Conservation (phyloP, 495 filamentous ascomycete genomes). For the Xylaria nigripes region DNA sequence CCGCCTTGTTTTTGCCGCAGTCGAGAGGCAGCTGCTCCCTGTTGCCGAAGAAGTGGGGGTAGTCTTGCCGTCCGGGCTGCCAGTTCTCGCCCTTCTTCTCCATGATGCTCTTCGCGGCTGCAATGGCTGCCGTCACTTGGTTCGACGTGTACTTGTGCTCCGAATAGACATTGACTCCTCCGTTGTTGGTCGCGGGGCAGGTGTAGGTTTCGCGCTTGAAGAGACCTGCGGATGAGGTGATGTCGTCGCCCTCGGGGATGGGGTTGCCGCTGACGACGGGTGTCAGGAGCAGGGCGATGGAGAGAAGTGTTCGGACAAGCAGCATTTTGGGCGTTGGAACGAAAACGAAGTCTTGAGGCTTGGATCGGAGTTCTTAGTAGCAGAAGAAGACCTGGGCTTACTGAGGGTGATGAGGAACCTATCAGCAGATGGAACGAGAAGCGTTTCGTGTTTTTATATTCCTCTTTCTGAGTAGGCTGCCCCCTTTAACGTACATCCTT, state of each 20-base stretch:
- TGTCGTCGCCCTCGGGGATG: neutral
- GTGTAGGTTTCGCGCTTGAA: neutral
- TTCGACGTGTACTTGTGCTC: conserved; percentile 1
- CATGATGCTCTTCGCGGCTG: neutral
- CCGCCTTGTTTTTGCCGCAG: conserved; percentile 8
- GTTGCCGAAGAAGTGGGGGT: conserved; percentile 9
- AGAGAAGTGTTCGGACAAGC: conserved; percentile 2
- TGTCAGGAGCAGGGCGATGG: conserved; percentile 2
- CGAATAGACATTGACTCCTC: neutral
- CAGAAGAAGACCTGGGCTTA: neutral
- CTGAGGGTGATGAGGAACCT: neutral
- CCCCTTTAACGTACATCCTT: too few species aligned
- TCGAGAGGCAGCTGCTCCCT: conserved; percentile 5
- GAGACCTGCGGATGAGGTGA: neutral
- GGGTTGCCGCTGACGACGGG: conserved; percentile 2
- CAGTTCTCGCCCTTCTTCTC: neutral
- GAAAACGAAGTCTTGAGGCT: neutral
- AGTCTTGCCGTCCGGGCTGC: conserved; percentile 1
- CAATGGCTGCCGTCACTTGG: neutral
- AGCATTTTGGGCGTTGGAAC: neutral
- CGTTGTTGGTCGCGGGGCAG: conserved; percentile 7
- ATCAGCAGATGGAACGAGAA: neutral
- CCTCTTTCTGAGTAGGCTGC: neutral
- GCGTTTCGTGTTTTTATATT: neutral
- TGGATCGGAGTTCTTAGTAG: neutral